Evolutionary conservation across 108 stramenopile genomes (phyloP), one percentile per base, ranked within the genome.

Genomic region (Nitzschia sp.): DNA sequence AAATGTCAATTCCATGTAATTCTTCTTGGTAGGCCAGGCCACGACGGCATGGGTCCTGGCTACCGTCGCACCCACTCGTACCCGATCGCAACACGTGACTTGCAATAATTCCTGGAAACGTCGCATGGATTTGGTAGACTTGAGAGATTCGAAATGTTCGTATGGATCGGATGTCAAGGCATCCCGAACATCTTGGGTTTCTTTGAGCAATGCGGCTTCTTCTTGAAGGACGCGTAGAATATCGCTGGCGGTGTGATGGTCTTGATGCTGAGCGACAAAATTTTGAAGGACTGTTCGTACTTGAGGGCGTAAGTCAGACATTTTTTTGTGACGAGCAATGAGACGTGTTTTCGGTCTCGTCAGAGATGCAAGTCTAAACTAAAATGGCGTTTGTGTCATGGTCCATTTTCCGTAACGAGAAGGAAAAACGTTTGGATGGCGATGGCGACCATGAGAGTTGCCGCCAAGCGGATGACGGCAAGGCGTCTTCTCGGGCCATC

Each of bases 161-260:
- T 86, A 82, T 5, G 88, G 85, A 75, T 92, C 91, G 23, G 53
- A 54, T 30, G 75, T 71, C 2, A 92, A 51, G 28, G 75, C 61
- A 36, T 86, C 81, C 9, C 34, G 64, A 11, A 85, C 45, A 17
- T 56, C 36, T 62, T 89, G 70, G 3, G 76, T 72, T 64, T 92
- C 88, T 28, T 77, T 65, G 48, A 87, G 47, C 48, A 92, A 58
- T 23, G 46, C 31, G 5, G 91, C 78, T 66, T 85, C 84, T 59
- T 85, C 83, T 42, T 82, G 75, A 46, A 92, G 68, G 1, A 79
- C 57, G 27, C 91, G 86, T n/a, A 79, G 79, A 18, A 92, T 84
- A 72, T 92, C 91, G 18, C 24, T 66, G 15, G 59, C 28, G 25
- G 35, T 38, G 25, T 78, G 63, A 72, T 45, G 31, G 3, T 56